These are phyloP conservation scores for Trichoderma polysporum DNA, from an alignment of 2,329 filamentous ascomycete species.

Conservation along the genomic window DNA sequence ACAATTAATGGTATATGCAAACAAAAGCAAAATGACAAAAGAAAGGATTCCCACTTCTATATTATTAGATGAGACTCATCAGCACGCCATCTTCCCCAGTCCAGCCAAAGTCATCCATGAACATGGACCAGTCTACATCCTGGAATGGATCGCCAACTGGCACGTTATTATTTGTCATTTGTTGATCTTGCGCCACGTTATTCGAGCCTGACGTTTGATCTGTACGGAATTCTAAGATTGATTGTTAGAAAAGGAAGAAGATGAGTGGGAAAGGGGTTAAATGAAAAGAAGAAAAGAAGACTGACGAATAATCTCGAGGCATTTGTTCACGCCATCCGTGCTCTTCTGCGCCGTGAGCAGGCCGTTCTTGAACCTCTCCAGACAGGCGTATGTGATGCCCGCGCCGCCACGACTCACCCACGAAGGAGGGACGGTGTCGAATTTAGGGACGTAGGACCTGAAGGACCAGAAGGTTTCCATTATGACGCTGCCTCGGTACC, in stretches of 20 bases:
- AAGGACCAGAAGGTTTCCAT: constrained; percentile 51
- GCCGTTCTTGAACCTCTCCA: constrained; percentile 46
- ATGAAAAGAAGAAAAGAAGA: neutral
- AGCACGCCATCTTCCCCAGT: constrained; percentile 33
- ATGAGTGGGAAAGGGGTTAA: neutral
- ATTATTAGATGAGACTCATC: constrained; percentile 21
- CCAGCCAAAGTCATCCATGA: constrained; percentile 54
- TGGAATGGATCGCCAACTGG: constrained; percentile 38
- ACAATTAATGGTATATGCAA: neutral
- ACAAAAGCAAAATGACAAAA: neutral
- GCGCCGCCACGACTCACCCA: constrained; percentile 49
- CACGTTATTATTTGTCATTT: constrained; percentile 6
- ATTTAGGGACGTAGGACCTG: constrained; percentile 38
- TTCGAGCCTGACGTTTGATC: constrained; percentile 1
- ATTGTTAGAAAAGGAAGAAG: neutral
- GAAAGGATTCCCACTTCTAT: too few relatives aligned
- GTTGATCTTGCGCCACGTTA: constrained; percentile 24
- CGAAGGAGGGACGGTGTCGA: constrained; percentile 43
- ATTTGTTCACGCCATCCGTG: constrained; percentile 33
- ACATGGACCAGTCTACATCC: constrained; percentile 50
- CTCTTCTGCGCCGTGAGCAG: constrained; percentile 40
- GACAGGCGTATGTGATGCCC: constrained; percentile 51
- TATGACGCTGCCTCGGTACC: constrained; percentile 45
- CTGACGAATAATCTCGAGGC: constrained; percentile 33
- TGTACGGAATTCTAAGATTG: neutral